Evolutionary conservation across 805 yeast genomes (phyloP).

Genomic region (Suhomyces kilbournensis): DNA sequence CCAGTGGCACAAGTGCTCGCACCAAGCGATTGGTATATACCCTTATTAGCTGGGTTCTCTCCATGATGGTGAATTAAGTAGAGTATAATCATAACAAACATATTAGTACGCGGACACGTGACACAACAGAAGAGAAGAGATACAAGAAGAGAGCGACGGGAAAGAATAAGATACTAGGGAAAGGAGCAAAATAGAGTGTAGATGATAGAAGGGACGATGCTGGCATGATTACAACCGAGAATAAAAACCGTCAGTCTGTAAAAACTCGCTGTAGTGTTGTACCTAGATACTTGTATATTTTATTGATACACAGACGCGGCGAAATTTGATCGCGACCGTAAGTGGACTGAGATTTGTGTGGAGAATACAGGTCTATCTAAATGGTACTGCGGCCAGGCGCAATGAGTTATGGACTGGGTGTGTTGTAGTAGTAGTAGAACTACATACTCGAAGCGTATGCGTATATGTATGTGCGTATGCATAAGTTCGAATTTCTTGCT

Average conservation of each 20-base stretch:
- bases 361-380: neutral
- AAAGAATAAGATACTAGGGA: neutral
- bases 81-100: neutral
- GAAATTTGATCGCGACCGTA: neutral
- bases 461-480: too few species aligned
- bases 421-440: too few species aligned
- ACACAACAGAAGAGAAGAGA: neutral
- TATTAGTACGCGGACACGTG: neutral
- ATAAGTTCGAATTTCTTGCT: too few species aligned
- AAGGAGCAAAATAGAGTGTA: neutral
- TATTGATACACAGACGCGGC: neutral
- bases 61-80: slow-evolving; percentile 11
- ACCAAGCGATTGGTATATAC: slow-evolving; percentile 35
- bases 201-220: too few species aligned
- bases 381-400: neutral
- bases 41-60: slow-evolving; percentile 30
- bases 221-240: neutral
- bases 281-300: too few species aligned
- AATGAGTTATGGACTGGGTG: neutral
- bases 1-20: slow-evolving; percentile 34
- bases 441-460: too few species aligned
- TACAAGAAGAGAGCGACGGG: neutral
- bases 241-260: too few species aligned
- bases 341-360: neutral
- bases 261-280: neutral